Percentiles rank a stretch among this genome's conserved stretches.
These are phyloP conservation scores for Magnusiomyces magnusii DNA, from an alignment of 1,139 yeast species.

Conservation along the genomic window DNA sequence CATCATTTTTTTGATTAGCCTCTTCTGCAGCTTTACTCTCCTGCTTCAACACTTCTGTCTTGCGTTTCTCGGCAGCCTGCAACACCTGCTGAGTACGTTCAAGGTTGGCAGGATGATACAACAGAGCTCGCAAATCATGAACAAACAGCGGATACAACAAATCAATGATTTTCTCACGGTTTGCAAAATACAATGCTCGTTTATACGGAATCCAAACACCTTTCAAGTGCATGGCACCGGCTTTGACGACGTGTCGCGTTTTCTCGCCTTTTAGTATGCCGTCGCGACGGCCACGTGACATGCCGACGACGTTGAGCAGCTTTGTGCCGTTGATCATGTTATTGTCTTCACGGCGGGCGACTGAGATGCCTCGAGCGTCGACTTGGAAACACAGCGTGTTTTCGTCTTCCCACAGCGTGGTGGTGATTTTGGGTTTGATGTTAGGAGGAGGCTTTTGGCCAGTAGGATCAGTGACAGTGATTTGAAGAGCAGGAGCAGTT, in stretches of 20 bases:
- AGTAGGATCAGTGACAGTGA: constrained; percentile 3
- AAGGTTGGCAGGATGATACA: constrained; percentile 33
- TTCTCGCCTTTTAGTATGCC: constrained; percentile 88
- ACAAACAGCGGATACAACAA: constrained; percentile 81
- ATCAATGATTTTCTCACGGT: constrained; percentile 81
- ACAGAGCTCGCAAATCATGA: constrained; percentile 53
- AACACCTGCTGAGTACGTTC: constrained; percentile 34
- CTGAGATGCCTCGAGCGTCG: constrained; percentile 40
- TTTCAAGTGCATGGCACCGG: constrained; percentile 94
- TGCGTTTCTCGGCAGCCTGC: constrained; percentile 29
- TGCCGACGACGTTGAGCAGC: constrained; percentile 75
- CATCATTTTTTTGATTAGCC: neutral
- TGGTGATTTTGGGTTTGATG: constrained; percentile 77
- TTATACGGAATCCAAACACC: constrained; percentile 99
- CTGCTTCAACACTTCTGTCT: neutral
- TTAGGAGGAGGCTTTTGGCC: constrained; percentile 37
- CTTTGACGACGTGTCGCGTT: constrained; percentile 84
- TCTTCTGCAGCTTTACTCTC: neutral
- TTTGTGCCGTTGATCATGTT: constrained; percentile 51
- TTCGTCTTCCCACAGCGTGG: constrained; percentile 97
- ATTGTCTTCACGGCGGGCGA: constrained; percentile 47
- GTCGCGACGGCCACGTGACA: constrained; percentile 95
- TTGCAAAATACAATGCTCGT: constrained; percentile 85
- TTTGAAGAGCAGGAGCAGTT: neutral
- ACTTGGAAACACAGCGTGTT: constrained; percentile 84